phyloP scores from a whole-genome alignment of 2,329 filamentous ascomycete species.

The Claviceps sorghi region DNA sequence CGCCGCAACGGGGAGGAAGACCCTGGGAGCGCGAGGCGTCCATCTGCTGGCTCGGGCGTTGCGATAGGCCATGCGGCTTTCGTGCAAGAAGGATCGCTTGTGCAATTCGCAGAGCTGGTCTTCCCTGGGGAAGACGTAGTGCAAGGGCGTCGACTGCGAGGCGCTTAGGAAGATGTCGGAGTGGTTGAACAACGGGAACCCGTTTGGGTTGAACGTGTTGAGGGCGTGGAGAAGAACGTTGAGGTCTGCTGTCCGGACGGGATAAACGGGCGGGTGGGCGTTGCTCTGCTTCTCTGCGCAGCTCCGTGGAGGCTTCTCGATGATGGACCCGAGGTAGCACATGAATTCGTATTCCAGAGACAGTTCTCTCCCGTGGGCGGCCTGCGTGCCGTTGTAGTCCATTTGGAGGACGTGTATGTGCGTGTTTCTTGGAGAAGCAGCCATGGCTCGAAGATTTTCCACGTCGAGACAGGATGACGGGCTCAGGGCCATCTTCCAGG shows the following conservation, averaged over 20 bases:
- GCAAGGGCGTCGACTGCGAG: background rate
- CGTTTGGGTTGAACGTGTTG: background rate
- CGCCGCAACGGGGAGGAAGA: background rate
- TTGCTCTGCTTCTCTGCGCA: background rate
- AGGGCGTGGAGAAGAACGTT: background rate
- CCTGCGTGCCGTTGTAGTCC: background rate
- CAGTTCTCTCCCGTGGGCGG: background rate
- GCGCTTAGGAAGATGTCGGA: background rate
- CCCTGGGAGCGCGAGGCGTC: background rate
- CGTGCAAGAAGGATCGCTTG: background rate
- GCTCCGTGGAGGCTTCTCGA: background rate
- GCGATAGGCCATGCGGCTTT: background rate
- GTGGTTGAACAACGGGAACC: background rate
- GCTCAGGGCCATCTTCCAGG: background rate
- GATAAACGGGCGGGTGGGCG: background rate
- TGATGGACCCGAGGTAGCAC: background rate
- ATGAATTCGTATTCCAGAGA: background rate
- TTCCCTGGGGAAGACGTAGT: background rate
- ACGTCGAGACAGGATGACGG: background rate
- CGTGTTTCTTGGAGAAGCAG: background rate
- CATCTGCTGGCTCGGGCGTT: background rate
- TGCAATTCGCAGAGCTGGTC: background rate
- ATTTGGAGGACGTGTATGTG: background rate
- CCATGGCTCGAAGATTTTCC: background rate
- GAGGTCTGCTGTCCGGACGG: background rate